These are phyloP conservation scores for Pythium myriotylum DNA, from an alignment of 352 stramenopile species.

Conservation along the genomic window DNA sequence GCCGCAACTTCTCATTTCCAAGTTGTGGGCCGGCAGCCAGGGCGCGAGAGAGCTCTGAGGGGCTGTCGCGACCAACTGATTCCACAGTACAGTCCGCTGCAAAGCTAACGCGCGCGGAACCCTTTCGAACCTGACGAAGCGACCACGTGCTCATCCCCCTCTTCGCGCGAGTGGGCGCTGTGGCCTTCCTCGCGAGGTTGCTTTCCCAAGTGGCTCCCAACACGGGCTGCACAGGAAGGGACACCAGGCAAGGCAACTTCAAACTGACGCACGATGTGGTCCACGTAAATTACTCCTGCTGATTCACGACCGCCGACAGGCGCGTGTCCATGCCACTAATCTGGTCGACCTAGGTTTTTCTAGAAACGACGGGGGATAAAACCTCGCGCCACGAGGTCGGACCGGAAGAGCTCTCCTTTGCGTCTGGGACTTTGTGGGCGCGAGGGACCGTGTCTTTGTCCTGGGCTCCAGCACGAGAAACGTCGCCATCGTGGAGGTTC, in stretches of 20 bases:
- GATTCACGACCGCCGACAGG: slow-evolving; percentile 5
- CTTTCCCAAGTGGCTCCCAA: too few species aligned
- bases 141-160: too few species aligned
- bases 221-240: slow-evolving; percentile 14
- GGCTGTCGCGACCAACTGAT: too few species aligned
- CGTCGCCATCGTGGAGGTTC: neutral
- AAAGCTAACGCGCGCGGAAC: too few species aligned
- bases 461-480: neutral
- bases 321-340: slow-evolving; percentile 9
- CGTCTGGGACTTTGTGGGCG: slow-evolving; percentile 3
- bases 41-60: too few species aligned
- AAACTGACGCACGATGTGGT: slow-evolving; percentile 13
- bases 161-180: too few species aligned
- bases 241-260: slow-evolving; percentile 15
- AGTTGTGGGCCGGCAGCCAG: too few species aligned
- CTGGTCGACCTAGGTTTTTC: neutral
- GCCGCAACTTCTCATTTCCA: slow-evolving; percentile 7
- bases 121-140: too few species aligned
- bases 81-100: too few species aligned
- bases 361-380: neutral
- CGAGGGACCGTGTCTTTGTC: slow-evolving; percentile 7
- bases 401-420: neutral
- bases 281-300: slow-evolving; percentile 19
- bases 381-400: neutral
- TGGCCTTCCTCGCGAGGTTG: too few species aligned